phyloP scores from a whole-genome alignment of 192 early-diverging fungal species.

The Coemansia sp. region DNA sequence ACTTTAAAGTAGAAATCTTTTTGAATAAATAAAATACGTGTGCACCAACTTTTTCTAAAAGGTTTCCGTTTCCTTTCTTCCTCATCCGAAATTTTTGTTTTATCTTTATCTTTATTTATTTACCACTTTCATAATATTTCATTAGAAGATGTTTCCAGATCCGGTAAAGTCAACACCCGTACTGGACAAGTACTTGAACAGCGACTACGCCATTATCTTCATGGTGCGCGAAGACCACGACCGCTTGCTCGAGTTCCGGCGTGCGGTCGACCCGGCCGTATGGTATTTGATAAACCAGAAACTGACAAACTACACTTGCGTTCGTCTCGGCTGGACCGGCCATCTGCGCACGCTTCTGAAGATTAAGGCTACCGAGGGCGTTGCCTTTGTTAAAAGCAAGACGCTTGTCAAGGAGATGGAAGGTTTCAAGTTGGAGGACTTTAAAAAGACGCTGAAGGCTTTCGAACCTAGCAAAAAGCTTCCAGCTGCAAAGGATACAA shows the following conservation, averaged over 20 bases:
- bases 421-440: conserved; percentile 14
- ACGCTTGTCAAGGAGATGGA: conserved; percentile 15
- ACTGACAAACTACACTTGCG: conserved; percentile 8
- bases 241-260: conserved; percentile 16
- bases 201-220: conserved; percentile 19
- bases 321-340: conserved; percentile 7
- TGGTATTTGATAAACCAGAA: conserved; percentile 10
- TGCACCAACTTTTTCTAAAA: too few species aligned
- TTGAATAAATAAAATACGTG: too few species aligned
- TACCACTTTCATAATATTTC: neutral
- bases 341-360: conserved; percentile 7
- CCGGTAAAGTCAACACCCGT: conserved; percentile 13
- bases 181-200: conserved; percentile 15
- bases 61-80: too few species aligned
- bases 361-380: conserved; percentile 10
- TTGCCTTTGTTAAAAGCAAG: conserved; percentile 24
- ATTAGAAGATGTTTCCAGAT: conserved; percentile 14
- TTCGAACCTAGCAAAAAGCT: conserved; percentile 14
- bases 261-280: neutral
- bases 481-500: neutral
- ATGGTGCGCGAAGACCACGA: conserved; percentile 2
- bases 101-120: neutral
- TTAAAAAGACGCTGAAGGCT: conserved; percentile 1
- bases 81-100: neutral
- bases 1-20: too few species aligned